Evolutionary conservation across 2,329 filamentous ascomycete species (phyloP), one percentile per base, ranked within the genome.

Genomic region (Ophiostoma pallidulum): DNA sequence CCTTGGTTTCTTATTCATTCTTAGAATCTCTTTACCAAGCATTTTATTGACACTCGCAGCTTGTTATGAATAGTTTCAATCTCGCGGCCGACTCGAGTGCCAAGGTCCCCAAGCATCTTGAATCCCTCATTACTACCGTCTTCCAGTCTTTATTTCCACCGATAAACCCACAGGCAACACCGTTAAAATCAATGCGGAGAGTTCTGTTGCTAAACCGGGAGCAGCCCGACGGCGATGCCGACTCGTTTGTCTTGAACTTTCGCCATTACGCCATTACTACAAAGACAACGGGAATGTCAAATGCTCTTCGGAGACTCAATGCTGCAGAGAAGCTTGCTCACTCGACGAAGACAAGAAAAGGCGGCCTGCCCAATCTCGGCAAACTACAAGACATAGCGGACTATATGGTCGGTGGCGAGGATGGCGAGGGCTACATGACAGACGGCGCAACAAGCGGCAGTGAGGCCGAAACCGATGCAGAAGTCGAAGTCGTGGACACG

Each of bases 11-110:
- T n/a, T n/a, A n/a, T n/a, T n/a, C n/a, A n/a, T n/a, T n/a, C n/a
- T n/a, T n/a, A n/a, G n/a, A n/a, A n/a, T n/a, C n/a, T n/a, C n/a
- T 35, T 18, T 5, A 9, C 4, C 4, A 29, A n/a, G 12, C 9
- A n/a, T 12, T 3, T 12, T 41, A 41, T 24, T 67, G 59, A 67
- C 55, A 7, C 28, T 12, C 43, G 3, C 52, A 84, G 78, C 77
- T 98, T 38, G 92, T 98, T 56, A 97, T 98, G 92, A 98, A 98
- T 70, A 96, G 95, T 65, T 95, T 98, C 65, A 83, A 81, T 4
- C 75, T 84, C 24, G 72, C 69, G 28, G 60, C 74, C 38, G 76
- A 80, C 49, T 66, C 77, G 26, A 75, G 74, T 49, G 77, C 80
- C 19, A 80, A 84, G 52, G 82, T 94, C n/a, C 89, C 91, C 5